These are phyloP conservation scores for Murraya paniculata DNA, from an alignment of 345 rosid genomes.

Conservation along the genomic window DNA sequence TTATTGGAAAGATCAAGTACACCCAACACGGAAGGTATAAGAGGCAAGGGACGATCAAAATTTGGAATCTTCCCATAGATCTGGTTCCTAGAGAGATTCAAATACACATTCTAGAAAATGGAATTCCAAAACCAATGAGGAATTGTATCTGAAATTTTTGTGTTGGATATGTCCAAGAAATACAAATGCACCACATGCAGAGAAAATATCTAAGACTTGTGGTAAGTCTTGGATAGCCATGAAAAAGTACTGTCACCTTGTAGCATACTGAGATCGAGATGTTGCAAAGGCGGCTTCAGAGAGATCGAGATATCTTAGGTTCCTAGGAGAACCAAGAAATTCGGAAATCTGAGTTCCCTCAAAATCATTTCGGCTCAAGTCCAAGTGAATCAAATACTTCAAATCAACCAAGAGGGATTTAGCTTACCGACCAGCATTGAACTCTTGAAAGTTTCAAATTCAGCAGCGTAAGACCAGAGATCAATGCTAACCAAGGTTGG, in stretches of 20 bases:
- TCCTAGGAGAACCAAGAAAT: neutral
- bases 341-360: neutral
- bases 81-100: neutral
- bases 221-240: neutral
- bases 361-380: no score
- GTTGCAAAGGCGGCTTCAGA: neutral
- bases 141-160: neutral
- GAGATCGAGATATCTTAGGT: neutral
- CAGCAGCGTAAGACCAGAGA: neutral
- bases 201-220: neutral
- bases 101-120: no score
- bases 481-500: no score
- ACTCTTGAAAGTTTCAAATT: neutral
- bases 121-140: no score
- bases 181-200: neutral
- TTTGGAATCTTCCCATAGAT: neutral
- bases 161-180: neutral
- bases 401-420: neutral
- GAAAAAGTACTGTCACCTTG: neutral
- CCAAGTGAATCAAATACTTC: no score
- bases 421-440: neutral
- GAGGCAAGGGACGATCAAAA: no score
- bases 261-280: neutral
- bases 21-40: no score
- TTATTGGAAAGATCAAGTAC: no score